Evolutionary conservation across 805 yeast genomes (phyloP), one percentile per base, ranked within the genome.

Genomic region (Metschnikowia hibisci): DNA sequence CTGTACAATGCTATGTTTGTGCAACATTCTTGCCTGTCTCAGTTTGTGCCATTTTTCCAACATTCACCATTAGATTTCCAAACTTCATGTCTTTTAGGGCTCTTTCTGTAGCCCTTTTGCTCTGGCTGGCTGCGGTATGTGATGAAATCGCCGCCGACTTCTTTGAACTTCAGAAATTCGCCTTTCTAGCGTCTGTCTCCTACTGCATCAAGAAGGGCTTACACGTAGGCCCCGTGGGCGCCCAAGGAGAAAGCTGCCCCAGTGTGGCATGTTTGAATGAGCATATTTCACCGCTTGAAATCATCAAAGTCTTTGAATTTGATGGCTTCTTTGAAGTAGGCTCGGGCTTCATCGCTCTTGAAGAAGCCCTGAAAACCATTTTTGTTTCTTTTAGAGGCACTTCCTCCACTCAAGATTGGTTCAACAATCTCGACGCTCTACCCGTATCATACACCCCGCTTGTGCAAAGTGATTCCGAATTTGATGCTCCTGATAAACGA

Each of bases 311-410:
- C 1, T 69, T 75, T 39, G 60, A 64, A 39, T 74, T 73, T 41
- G 69, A 64, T 39, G 63, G 65, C 11, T 54, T 67, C 46, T 71
- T 74, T 16, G 71, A 74, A 12, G 61, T 64, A 1, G 83, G 86
- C 0, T 67, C 81, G 3, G 87, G 85, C 0, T 73, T 62, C 52
- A 66, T 78, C 18, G 77, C 79, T 7, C 63, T 73, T 8, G 84
- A 81, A 56, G 72, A 70, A 46, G 48, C 50, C 2, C 54, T 58
- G 15, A 56, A 68, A 34, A 67, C 73, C 37, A 63, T 84, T 4
- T 57, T 74, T 15, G 58, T 81, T 32, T 76, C 69, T 0, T 81
- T 80, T 51, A 71, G 88, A 62, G 93, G 93, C 4, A 78, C 88
- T 0, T 63, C 80, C 1, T 71, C 82, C 7, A 57, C 69, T 12